phyloP scores from a whole-genome alignment of 83 land plant species.

The Picea abies region DNA sequence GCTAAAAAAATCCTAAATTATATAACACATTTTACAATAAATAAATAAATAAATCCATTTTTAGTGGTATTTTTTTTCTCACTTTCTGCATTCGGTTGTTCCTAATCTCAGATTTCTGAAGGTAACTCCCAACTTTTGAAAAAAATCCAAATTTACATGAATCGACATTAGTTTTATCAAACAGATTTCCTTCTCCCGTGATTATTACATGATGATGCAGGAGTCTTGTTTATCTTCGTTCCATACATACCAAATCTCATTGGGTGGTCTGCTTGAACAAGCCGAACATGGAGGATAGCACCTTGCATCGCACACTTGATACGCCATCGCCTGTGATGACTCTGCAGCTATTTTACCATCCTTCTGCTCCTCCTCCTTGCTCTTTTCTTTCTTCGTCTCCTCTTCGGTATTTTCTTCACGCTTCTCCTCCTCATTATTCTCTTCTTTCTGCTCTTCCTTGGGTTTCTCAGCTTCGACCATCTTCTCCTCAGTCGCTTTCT shows the following conservation, averaged over 20 bases:
- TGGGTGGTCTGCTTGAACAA: not conserved
- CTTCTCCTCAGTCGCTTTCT: not conserved
- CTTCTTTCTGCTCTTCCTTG: not conserved
- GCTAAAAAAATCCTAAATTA: no score
- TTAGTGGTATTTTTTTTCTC: no score
- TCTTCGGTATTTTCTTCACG: no score
- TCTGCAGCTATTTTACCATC: not conserved
- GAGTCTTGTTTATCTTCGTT: not conserved
- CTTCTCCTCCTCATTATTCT: not conserved
- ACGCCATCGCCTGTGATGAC: not conserved
- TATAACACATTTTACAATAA: no score
- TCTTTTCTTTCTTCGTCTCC: no score
- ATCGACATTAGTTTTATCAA: no score
- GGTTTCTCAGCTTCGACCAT: not conserved
- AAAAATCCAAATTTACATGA: no score
- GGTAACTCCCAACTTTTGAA: no score
- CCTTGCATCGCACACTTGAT: not conserved
- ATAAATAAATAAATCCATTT: no score
- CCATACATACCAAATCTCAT: slow-evolving; percentile 7
- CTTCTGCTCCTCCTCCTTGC: no score
- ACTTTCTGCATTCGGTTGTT: no score
- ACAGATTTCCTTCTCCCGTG: not conserved
- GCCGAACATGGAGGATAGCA: not conserved
- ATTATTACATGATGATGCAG: not conserved
- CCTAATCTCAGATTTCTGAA: no score